Percentiles rank a stretch among this genome's conserved stretches.
phyloP scores from a whole-genome alignment of 306 rosid genomes.

The Quercus engelmannii region DNA sequence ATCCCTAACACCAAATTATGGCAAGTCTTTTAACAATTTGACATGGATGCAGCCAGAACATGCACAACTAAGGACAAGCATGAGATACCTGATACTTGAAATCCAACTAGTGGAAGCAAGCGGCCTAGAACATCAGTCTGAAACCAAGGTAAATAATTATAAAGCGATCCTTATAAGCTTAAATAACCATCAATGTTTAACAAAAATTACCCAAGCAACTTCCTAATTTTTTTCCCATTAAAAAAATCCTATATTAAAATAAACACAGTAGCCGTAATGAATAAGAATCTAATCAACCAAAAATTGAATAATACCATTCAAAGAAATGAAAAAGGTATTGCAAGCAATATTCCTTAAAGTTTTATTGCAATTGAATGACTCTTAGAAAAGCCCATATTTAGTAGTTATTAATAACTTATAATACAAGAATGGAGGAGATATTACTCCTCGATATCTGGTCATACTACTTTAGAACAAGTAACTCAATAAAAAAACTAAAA shows the following conservation, averaged over 20 bases:
- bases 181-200: not conserved
- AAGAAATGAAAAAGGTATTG: not conserved
- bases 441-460: not conserved
- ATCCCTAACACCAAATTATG: not conserved
- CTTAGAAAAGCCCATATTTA: not conserved
- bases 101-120: constrained; percentile 89
- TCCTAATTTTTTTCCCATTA: not conserved
- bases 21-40: not conserved
- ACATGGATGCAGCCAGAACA: not conserved
- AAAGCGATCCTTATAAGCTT: constrained; percentile 14
- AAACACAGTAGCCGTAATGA: not conserved
- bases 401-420: not conserved
- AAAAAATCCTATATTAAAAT: not conserved
- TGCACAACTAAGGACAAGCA: not conserved
- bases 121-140: constrained; percentile 91
- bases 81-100: constrained; percentile 70
- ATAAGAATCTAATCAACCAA: not conserved
- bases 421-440: not conserved
- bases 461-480: not conserved
- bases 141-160: constrained; percentile 35
- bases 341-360: not conserved
- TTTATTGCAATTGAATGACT: not conserved
- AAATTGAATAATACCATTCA: not conserved
- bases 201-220: not conserved
- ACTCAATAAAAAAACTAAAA: not conserved